Base-by-base conservation (phyloP, 306 rosid species). In the Malus sieversii region DNA sequence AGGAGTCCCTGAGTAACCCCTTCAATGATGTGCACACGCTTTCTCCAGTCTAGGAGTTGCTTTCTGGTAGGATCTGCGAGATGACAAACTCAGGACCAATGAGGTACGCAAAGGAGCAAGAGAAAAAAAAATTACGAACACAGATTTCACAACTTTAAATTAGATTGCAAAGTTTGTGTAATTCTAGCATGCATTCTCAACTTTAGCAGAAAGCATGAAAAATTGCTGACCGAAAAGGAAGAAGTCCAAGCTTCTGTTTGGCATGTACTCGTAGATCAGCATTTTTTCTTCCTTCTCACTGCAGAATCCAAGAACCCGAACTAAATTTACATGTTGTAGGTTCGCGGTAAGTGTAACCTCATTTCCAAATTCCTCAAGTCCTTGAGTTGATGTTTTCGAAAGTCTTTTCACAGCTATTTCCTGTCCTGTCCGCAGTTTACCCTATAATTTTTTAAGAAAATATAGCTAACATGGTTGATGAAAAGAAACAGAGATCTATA, bases 1-100 rank as follows among this genome's bases (percentile, higher is more conserved):
- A 89, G 80, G 83, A 91, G 92, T 40, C 97, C 94, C 74, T 89
- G 95, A 71, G 76, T 87, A 62, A 91, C 64, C 23, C 92, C 95
- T 77, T 87, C 89, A 38, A 91, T 89, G 58, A 89, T 84, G 42
- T 86, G 85, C 29, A 86, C 87, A 57, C 86, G 83, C 61, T 72
- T 83, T 55, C 6, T 33, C 91, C 92, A 91, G 46, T 88, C 84
- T 66, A 91, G 70, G 20, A 73, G 42, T 64, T 18, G 8, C 68
- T 80, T 44, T 84, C 73, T 76, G 45, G 52, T 60, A 53, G 78
- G 83, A 84, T 86, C 97, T 91, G 78, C 74, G 82, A 18, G 35
- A 62, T 20, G 0, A 18, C 12, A 3, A 55, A 55, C n/a, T 55
- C 60, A 51, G n/a, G n/a, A 51, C n/a, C 57, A 3, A 51, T 51